These are phyloP conservation scores for Colletotrichum sp. DNA, from an alignment of 2,329 filamentous ascomycete species.

Conservation along the genomic window DNA sequence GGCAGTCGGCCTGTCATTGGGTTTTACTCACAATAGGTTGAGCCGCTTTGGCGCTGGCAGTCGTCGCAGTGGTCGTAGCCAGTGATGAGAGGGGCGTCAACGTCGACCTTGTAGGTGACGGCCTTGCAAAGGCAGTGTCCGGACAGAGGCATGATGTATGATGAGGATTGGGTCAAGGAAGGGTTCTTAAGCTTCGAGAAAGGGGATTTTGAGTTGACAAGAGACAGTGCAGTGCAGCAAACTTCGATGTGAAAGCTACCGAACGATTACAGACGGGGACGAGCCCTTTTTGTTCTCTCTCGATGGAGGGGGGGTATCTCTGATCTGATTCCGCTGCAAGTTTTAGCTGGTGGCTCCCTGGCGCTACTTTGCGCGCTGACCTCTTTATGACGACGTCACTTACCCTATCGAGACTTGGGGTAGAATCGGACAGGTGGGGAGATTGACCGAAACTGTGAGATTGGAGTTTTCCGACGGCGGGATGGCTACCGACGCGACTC, in stretches of 20 bases:
- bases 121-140: conserved; percentile 75
- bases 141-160: conserved; percentile 63
- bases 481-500: neutral
- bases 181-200: neutral
- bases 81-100: conserved; percentile 55
- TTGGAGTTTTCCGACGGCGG: conserved; percentile 7
- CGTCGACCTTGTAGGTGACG: conserved; percentile 68
- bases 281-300: conserved; percentile 5
- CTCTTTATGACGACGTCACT: conserved; percentile 17
- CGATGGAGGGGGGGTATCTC: conserved; percentile 11
- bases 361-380: conserved; percentile 8
- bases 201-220: neutral
- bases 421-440: conserved; percentile 6
- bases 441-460: neutral
- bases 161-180: neutral
- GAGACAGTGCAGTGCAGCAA: conserved; percentile 5
- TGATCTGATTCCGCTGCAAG: conserved; percentile 4
- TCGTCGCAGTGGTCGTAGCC: conserved; percentile 77
- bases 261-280: neutral
- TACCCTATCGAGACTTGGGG: conserved; percentile 6
- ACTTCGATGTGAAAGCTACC: neutral
- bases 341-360: conserved; percentile 11
- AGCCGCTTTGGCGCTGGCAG: conserved; percentile 73
- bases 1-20: neutral
- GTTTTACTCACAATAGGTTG: conserved; percentile 64